These are phyloP conservation scores for Pythium folliculosum DNA, from an alignment of 352 stramenopile genomes.

Conservation along the genomic window DNA sequence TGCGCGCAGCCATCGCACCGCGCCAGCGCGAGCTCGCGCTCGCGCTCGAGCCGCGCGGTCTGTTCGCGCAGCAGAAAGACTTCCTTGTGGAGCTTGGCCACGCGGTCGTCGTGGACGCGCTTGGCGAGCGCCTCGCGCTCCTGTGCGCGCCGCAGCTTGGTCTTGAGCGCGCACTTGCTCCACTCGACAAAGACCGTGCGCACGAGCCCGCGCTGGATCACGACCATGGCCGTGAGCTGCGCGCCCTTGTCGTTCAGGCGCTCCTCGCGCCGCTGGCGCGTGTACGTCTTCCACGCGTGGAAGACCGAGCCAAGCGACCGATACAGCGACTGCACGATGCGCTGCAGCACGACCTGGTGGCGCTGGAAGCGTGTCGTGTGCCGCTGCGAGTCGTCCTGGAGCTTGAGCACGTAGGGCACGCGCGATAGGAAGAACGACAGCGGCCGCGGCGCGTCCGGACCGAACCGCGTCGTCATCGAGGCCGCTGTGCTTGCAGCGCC, in stretches of 20 bases:
- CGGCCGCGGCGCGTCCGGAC: conserved; percentile 28
- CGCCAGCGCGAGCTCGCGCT: conserved; percentile 10
- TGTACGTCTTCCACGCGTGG: conserved; percentile 51
- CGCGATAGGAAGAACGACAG: conserved; percentile 51
- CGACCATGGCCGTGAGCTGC: conserved; percentile 52
- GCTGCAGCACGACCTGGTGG: conserved; percentile 46
- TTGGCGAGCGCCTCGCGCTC: conserved; percentile 23
- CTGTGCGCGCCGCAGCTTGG: conserved; percentile 10
- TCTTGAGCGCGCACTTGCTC: conserved; percentile 42
- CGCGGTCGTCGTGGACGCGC: conserved; percentile 35
- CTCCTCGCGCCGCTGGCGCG: conserved; percentile 38
- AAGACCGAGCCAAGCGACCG: conserved; percentile 54
- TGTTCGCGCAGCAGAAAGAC: conserved; percentile 42
- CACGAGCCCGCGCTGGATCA: conserved; percentile 49
- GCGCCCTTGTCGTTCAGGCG: conserved; percentile 49
- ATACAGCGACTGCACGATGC: conserved; percentile 56
- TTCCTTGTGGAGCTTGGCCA: conserved; percentile 40
- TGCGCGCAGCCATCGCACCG: too few relatives aligned
- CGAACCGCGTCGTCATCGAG: conserved; percentile 2
- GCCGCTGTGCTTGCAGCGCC: too few relatives aligned
- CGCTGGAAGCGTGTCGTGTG: conserved; percentile 38
- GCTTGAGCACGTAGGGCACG: conserved; percentile 44
- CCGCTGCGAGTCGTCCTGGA: conserved; percentile 40
- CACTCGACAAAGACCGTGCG: conserved; percentile 57
- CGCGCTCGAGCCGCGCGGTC: conserved; percentile 30